phyloP scores from a whole-genome alignment of 2,329 filamentous ascomycete genomes.

The Fusarium algeriense region DNA sequence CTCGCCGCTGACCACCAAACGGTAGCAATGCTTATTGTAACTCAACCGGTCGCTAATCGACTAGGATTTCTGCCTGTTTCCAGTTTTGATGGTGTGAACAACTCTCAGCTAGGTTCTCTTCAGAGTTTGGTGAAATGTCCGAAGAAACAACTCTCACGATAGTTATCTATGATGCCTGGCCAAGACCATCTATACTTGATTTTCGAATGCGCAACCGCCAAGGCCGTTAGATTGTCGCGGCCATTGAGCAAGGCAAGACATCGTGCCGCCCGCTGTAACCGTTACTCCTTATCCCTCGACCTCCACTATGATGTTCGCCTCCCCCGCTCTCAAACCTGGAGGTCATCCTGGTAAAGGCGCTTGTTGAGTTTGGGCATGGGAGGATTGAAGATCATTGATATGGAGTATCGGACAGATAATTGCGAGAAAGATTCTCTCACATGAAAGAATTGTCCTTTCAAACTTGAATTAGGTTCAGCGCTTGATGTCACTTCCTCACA shows the following conservation, averaged over 20 bases:
- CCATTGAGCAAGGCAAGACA: slow-evolving; percentile 41
- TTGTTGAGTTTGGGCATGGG: slow-evolving; percentile 7
- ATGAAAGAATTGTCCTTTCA: slow-evolving; percentile 15
- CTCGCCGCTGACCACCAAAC: slow-evolving; percentile 23
- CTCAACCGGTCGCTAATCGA: slow-evolving; percentile 24
- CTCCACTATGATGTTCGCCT: slow-evolving; percentile 44
- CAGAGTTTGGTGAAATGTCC: neutral
- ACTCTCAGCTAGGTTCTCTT: neutral
- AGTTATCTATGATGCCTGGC: slow-evolving; percentile 6
- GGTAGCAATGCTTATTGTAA: slow-evolving; percentile 22
- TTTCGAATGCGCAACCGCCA: slow-evolving; percentile 24
- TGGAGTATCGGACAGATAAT: neutral
- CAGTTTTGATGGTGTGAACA: neutral
- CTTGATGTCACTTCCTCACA: slow-evolving; percentile 8
- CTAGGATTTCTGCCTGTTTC: slow-evolving; percentile 8
- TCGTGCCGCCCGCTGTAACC: slow-evolving; percentile 44
- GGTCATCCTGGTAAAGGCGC: slow-evolving; percentile 20
- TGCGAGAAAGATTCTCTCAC: neutral
- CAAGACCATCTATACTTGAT: slow-evolving; percentile 13
- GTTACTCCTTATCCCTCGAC: slow-evolving; percentile 29
- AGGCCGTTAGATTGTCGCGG: slow-evolving; percentile 33
- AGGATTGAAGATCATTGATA: slow-evolving; percentile 11
- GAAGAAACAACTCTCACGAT: neutral
- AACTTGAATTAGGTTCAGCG: neutral
- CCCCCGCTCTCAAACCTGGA: slow-evolving; percentile 41